Evolutionary conservation across 208 protist species (phyloP).

Genomic region (Acanthamoeba quina): DNA sequence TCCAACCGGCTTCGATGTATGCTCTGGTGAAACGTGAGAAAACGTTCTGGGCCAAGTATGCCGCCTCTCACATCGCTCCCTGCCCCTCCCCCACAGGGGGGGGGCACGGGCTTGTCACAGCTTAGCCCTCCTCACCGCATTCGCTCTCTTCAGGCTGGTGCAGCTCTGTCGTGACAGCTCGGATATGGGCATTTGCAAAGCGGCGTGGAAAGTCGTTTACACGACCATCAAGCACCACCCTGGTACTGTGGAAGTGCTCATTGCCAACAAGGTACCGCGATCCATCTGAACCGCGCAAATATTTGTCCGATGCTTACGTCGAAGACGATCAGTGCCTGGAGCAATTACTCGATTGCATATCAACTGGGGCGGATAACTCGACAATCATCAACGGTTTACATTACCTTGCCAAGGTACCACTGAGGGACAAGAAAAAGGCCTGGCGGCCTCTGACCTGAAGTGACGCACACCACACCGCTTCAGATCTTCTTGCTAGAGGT

Average conservation of each 20-base stretch:
- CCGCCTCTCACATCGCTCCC: neutral
- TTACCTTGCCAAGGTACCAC: neutral
- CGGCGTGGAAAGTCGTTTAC: conserved; percentile 39
- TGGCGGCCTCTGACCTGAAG: too few relatives aligned
- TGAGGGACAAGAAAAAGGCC: neutral
- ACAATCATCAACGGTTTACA: conserved; percentile 1
- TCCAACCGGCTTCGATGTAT: neutral
- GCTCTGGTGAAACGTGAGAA: neutral
- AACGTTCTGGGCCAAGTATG: neutral
- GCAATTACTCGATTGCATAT: neutral
- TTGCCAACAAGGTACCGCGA: neutral
- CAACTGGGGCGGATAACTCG: neutral
- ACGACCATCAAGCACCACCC: neutral
- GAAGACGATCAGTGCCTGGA: neutral
- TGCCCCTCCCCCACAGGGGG: too few relatives aligned
- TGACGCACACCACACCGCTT: neutral
- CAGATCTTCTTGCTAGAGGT: conserved; percentile 3
- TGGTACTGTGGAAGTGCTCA: neutral
- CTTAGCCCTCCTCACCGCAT: neutral
- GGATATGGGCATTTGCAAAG: conserved; percentile 19
- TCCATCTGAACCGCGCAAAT: neutral
- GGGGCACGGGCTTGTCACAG: neutral
- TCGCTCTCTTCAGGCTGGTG: neutral
- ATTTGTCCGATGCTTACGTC: neutral
- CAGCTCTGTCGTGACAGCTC: neutral